phyloP scores from a whole-genome alignment of 805 yeast genomes.

The Candida nonsorbophila region DNA sequence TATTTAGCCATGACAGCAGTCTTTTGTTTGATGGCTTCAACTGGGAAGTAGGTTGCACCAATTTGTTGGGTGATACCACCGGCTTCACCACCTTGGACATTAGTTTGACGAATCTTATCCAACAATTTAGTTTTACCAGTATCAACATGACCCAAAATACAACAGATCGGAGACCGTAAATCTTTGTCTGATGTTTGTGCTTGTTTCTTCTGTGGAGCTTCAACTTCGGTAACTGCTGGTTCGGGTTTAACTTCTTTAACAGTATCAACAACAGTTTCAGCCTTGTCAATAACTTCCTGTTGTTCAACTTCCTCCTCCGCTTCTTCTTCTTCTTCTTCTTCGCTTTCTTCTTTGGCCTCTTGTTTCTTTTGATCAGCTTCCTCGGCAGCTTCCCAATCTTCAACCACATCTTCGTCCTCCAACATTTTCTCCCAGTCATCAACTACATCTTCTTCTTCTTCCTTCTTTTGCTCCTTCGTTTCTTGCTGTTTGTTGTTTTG shows the following conservation, averaged over 20 bases:
- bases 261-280: constrained; percentile 17
- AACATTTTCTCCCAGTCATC: constrained; percentile 87
- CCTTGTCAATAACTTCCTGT: constrained; percentile 24
- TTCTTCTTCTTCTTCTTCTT: constrained; percentile 24
- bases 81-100: constrained; percentile 99
- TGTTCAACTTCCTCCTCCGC: constrained; percentile 25
- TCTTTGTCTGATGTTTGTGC: constrained; percentile 37
- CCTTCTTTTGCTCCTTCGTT: constrained; percentile 17
- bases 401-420: constrained; percentile 52
- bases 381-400: constrained; percentile 45
- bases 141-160: constrained; percentile 99
- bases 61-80: constrained; percentile 99
- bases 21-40: constrained; percentile 85
- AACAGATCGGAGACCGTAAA: constrained; percentile 97
- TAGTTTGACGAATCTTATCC: constrained; percentile 97
- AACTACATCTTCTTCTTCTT: constrained; percentile 51
- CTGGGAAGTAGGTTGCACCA: constrained; percentile 99
- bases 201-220: too few species aligned
- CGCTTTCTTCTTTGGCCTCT: constrained; percentile 19
- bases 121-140: constrained; percentile 97
- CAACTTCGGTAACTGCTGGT: constrained; percentile 15
- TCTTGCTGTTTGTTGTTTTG: constrained; percentile 17
- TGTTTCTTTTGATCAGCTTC: constrained; percentile 14
- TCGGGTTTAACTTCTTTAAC: constrained; percentile 25
- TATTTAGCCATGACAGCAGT: constrained; percentile 86